Evolutionary conservation across 441 rosid species (phyloP), one percentile per base, ranked within the genome.

Genomic region (Heliophila coronopifolia): DNA sequence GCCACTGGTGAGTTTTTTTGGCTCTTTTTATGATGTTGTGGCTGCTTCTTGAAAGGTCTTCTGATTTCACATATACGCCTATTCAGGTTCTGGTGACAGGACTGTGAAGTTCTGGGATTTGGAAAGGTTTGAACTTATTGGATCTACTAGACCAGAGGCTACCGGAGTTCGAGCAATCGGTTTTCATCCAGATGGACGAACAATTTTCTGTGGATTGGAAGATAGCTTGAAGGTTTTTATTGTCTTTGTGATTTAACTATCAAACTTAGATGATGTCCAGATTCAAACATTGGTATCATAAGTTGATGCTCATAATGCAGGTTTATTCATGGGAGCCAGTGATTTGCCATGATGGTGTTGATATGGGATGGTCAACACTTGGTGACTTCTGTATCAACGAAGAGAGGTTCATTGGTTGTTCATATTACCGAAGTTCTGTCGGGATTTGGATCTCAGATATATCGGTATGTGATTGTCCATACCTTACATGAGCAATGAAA

Each of bases 291-390:
- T 19, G 24, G 36, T 62, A 36, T 6, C 41, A 15, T n/a, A 38
- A 15, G 51, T 4, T 22, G 18, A 12, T 54, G 62, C 34, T 35
- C 37, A 38, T 59, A 60, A 39, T 67, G 70, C 57, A 88, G 99
- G 94, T 88, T 66, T 86, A 79, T 78, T 86, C 99, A 49, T 93
- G 99, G 99, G 99, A 93, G 62, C 99, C 99, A 51, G 82, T 88
- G 52, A 65, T 84, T 53, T 77, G 90, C 60, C 90, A 71, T 63
- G 97, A 88, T 63, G 32, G 82, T 51, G 69, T 82, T 63, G 85
- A 82, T 63, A 77, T 88, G 70, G 91, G 91, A 50, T 93, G 97
- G 97, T 84, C 93, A 46, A 74, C 88, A 11, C 94, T 93, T 48
- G 80, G 84, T 57, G 99, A 88, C 72, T 65, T 86, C 50, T 86